Base-by-base conservation (phyloP, 371 early-diverging fungal genomes). In the Syncephalastrum sp. region DNA sequence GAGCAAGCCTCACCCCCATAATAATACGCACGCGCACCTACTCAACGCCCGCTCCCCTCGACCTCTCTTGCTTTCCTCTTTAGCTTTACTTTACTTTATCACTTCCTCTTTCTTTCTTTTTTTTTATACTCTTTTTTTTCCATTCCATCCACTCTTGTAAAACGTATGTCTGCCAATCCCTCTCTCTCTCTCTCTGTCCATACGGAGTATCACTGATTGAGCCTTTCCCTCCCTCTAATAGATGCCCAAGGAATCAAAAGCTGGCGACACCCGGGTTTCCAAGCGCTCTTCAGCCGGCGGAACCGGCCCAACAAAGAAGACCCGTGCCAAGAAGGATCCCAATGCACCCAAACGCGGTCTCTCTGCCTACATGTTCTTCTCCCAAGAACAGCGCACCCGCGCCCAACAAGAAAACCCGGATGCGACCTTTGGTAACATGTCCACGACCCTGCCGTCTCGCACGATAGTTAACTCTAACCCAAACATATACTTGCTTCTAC, bases 261-360 rank as follows among this genome's bases (percentile, higher is more conserved):
- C 57, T 3, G 53, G 59, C 17, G 65, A 57, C 3, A 43, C 33
- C 27, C 60, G 53, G 42, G 51, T 46, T 3, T 52, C 65, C 57
- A 58, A 60, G 57, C 55, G 56, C 21, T 46, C 57, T n/a, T 42
- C 51, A 21, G 27, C 55, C 16, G 15, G 29, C 14, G 53, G 14
- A 13, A n/a, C 47, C 14, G 53, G 14, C 16, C 14, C 47, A 4
- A 49, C 56, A 4, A 65, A 59, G 46, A 61, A 60, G 51, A 62
- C 60, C 21, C 66, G 67, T 50, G 53, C 45, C 42, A 81, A 78
- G 63, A 87, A 79, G 68, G 87, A 86, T 74, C 78, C 85, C 48
- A 81, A 74, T 54, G 88, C 86, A 23, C 94, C 94, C 79, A 95
- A 95, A 75, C 82, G 87, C 60, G 82, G 85, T 10, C 75, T 88